Evolutionary conservation across 225 moss, liverwort and hornwort genomes (phyloP), one percentile per base, ranked within the genome.

Genomic region (Asterella californica): DNA sequence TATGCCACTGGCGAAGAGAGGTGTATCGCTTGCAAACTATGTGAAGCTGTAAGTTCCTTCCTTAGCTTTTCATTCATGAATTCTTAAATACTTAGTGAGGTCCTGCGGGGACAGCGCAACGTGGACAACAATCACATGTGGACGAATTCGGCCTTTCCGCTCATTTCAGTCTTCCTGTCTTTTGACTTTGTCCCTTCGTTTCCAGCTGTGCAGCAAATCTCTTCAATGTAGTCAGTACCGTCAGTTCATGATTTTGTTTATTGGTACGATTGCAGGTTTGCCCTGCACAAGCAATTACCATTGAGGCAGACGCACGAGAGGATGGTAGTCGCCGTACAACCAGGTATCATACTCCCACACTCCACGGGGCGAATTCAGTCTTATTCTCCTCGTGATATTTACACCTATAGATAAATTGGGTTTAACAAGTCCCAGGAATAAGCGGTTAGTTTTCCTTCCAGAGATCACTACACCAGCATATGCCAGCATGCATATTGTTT

Each of bases 11-110:
- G 97, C 76, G 97, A 99, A 89, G 97, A 99, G 91, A 89, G 97
- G 80, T 99, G 97, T 80, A 99, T 99, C 80, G 94, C 97, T 55
- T 99, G 97, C 95, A 99, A 99, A 85, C 91, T 99, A 62, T 99
- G 97, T 85, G 97, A 99, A 86, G 97, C 94, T 85, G 93, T 95
- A 82, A 79, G 91, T 91, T 1, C 10, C 37, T 34, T 53, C 24
- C n/a, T 33, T 59, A 52, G 74, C 52, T 27, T n/a, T 17, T 52
- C 10, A 53, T 0, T 6, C 0, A 10, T 33, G 53, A 17, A 74
- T 74, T 74, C n/a, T 74, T 24, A 33, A 74, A 0, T 34, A 66
- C 32, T 42, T 3, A 64, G 24, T n/a, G 27, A 64, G 64, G 1
- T 17, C 57, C 57, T 57, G 57, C 24, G 17, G 17, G 2, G 57